Base-by-base conservation (phyloP, 2,329 filamentous ascomycete genomes). In the Colletotrichum godetiae region DNA sequence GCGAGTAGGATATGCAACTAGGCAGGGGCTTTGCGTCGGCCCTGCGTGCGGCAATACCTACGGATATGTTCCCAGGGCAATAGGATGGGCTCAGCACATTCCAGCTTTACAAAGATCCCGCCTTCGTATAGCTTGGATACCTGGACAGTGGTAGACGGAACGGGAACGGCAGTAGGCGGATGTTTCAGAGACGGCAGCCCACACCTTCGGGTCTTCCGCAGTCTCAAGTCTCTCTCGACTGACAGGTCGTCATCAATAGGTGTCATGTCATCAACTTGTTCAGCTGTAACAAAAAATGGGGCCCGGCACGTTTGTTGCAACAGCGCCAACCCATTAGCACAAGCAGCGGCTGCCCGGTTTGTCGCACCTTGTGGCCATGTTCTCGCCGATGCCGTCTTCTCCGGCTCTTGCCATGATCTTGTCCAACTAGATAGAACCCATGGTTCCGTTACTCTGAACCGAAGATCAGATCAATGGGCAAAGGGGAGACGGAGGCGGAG, bases 101-200 rank as follows among this genome's bases (percentile, higher is more conserved):
- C 58, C 58, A 49, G 15, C 58, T 29, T 35, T 27, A 22, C 37
- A 24, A 61, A 19, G 37, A 42, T 42, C 37, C 37, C 37, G 37
- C 37, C 37, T 42, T 42, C 37, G 5, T 5, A 42, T 15, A 29
- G 27, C 37, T 42, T 42, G 37, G 37, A 42, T 42, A 42, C 37
- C 37, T 61, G 5, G 35, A 46, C 35, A 61, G 29, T 64, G 64
- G 35, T 49, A 22, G n/a, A 58, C 57, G 56, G 57, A 35, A 33
- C 27, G 15, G 35, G 49, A 46, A 53, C 42, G 33, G 42, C 33
- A 12, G 42, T 49, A 42, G 42, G 42, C 42, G 57, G 35, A 59
- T 49, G 58, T 68, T 62, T 58, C 65, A 62, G 65, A 72, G 29
- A 49, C 42, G 42, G 37, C 33, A 42, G 57, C 15, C 35, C 19